phyloP scores from a whole-genome alignment of 768 basidiomycete genomes.

The Termitomyces eurrhizus region DNA sequence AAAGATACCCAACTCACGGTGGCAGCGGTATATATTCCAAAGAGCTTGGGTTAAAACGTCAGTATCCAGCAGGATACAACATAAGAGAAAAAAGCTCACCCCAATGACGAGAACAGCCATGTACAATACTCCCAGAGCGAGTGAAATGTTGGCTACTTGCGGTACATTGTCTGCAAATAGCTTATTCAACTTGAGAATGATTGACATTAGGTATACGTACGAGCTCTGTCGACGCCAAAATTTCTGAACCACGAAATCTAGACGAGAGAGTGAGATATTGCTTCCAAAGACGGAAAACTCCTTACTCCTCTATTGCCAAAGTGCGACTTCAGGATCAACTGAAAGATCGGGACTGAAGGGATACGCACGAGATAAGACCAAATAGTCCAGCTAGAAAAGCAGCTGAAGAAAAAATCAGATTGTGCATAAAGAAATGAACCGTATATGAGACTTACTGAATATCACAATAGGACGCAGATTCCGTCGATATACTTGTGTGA shows the following conservation, averaged over 20 bases:
- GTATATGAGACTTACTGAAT: constrained; percentile 25
- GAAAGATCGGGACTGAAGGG: background rate
- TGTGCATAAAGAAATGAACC: background rate
- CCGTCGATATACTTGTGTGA: constrained; percentile 48
- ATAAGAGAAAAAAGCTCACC: constrained; percentile 16
- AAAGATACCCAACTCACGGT: constrained; percentile 38
- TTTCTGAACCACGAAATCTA: constrained; percentile 65
- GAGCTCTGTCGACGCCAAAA: constrained; percentile 38
- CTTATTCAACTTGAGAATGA: background rate
- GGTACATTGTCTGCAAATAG: constrained; percentile 30
- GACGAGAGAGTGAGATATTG: background rate
- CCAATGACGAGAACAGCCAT: constrained; percentile 48
- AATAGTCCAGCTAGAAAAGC: constrained; percentile 51
- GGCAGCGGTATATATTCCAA: constrained; percentile 49
- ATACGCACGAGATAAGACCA: constrained; percentile 59
- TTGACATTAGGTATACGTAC: constrained; percentile 33
- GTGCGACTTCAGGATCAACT: background rate
- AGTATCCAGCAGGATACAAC: background rate
- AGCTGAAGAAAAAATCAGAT: constrained; percentile 21
- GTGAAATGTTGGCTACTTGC: constrained; percentile 49
- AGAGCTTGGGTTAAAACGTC: constrained; percentile 23
- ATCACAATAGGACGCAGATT: constrained; percentile 63
- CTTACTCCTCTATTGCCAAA: constrained; percentile 29
- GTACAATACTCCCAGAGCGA: constrained; percentile 60
- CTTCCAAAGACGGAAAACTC: background rate